Base-by-base conservation (phyloP, 2,329 filamentous ascomycete species). In the Penicillium sp. region DNA sequence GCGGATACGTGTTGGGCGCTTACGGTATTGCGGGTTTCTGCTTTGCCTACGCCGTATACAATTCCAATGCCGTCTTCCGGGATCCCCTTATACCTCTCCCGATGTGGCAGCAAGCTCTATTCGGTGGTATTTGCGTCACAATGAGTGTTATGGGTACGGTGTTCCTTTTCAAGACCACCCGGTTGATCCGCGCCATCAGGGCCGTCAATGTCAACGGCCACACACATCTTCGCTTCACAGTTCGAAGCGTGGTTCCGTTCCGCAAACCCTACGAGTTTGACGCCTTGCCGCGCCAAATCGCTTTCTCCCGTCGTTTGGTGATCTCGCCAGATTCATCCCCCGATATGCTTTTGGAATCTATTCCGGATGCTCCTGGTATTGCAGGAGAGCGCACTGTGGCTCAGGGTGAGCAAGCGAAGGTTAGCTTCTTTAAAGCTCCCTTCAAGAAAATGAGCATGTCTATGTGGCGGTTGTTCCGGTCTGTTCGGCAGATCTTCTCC, bases 141-240 rank as follows among this genome's bases (percentile, higher is more conserved):
- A 81, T 85, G 72, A 78, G 73, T 45, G 72, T 69, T 34, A 75
- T 84, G 64, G 84, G 82, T 52, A 76, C 76, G 39, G 77, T 78
- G 53, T 78, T 85, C 57, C 63, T 84, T 38, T 62, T 78, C 49
- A 77, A 79, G 60, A 79, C 82, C 6, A 65, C 72, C 24, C 74
- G 76, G 45, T 72, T 87, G 43, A 75, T 88, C 56, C 74, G 74
- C 45, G 68, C 67, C 34, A 80, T 86, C 61, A 77, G 75, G 28
- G 73, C 82, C 13, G 66, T 84, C 51, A 59, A 57, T 38, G 48
- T 55, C 24, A 54, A 66, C 19, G 63, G 61, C 12, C 58, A 64
- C 45, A 63, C 64, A 17, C 53, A 61, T 31, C 57, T 72, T 35
- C 61, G 58, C 22, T 68, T 72, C 45, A 57, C 56, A 6, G 66